A percentile compares a stretch with the other conserved stretches of the same genome.
Conservation (phyloP, 495 filamentous ascomycete species). For the Aspergillus hancockii region DNA sequence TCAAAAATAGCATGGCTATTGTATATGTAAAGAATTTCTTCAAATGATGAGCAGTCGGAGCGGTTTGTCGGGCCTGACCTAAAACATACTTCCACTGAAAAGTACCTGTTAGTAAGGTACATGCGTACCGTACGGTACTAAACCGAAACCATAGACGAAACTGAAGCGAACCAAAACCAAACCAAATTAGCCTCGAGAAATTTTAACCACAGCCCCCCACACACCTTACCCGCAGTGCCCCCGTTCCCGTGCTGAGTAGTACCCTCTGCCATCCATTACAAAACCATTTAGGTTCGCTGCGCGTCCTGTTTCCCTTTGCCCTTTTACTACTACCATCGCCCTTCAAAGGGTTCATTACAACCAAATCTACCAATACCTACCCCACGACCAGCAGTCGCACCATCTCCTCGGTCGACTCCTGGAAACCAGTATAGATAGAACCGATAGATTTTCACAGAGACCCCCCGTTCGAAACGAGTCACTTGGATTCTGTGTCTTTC, state of each 20-base stretch:
- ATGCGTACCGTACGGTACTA: neutral
- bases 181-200: neutral
- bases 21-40: neutral
- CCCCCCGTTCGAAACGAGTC: neutral
- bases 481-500: slow-evolving; percentile 17
- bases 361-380: neutral
- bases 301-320: neutral
- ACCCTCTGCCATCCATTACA: neutral
- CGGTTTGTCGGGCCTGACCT: neutral
- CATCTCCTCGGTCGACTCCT: neutral
- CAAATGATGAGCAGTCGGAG: neutral
- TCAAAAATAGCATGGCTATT: neutral
- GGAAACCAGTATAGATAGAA: neutral
- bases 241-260: no score
- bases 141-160: neutral
- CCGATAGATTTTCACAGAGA: neutral
- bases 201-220: neutral
- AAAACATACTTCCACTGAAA: neutral
- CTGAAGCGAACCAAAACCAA: neutral
- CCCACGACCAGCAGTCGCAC: neutral
- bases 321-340: neutral
- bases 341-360: slow-evolving; percentile 3
- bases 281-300: slow-evolving; percentile 1
- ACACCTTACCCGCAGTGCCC: slow-evolving; percentile 1
- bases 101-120: no score